These are phyloP conservation scores for Acrocalymma vagum DNA, from an alignment of 2,329 filamentous ascomycete genomes.

Conservation along the genomic window DNA sequence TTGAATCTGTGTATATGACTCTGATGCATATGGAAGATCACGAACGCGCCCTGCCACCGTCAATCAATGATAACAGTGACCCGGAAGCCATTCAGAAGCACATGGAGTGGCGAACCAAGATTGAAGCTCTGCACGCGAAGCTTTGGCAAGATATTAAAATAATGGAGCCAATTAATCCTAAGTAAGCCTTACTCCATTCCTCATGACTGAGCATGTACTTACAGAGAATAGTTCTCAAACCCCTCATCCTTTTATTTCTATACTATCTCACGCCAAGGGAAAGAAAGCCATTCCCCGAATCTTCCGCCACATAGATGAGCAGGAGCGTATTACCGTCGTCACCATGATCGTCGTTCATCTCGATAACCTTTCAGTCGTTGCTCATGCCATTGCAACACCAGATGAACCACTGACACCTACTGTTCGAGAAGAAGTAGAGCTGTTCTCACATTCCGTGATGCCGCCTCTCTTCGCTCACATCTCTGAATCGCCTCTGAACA, in stretches of 20 bases:
- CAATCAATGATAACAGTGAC: conserved; percentile 69
- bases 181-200: conserved; percentile 45
- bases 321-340: conserved; percentile 92
- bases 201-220: conserved; percentile 10
- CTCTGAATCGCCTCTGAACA: conserved; percentile 87
- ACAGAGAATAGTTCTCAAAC: conserved; percentile 66
- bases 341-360: conserved; percentile 96
- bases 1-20: conserved; percentile 86
- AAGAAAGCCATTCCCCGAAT: conserved; percentile 96
- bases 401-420: conserved; percentile 73
- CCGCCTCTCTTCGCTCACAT: conserved; percentile 89
- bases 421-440: conserved; percentile 89
- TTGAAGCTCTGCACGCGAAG: conserved; percentile 75
- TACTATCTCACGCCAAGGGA: conserved; percentile 92
- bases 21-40: conserved; percentile 96
- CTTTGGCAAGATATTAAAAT: conserved; percentile 91
- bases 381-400: conserved; percentile 76
- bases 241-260: conserved; percentile 92
- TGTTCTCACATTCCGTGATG: conserved; percentile 89
- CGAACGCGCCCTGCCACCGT: conserved; percentile 79
- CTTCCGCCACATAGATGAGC: conserved; percentile 90
- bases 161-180: conserved; percentile 81
- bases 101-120: conserved; percentile 79
- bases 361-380: conserved; percentile 89
- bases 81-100: conserved; percentile 76